Conservation (phyloP, 805 yeast genomes). For the Starmerella vaccinii region DNA sequence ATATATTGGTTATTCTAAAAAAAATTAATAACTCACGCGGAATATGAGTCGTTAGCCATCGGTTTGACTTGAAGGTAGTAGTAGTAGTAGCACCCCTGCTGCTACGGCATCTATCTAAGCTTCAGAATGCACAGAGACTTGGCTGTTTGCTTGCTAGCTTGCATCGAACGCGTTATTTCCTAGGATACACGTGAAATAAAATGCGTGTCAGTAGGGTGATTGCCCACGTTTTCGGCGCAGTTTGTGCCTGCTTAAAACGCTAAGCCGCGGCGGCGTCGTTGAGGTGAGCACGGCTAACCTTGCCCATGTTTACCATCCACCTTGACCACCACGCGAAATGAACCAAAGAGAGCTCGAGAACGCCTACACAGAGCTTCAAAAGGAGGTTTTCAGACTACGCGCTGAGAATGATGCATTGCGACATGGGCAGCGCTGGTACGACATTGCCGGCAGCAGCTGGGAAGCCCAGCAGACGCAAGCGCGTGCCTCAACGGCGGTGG, state of each 20-base stretch:
- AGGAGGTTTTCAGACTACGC: neutral
- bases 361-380: neutral
- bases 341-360: neutral
- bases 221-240: too few relatives aligned
- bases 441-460: slow-evolving; percentile 12
- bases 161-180: too few relatives aligned
- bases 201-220: too few relatives aligned
- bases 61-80: too few relatives aligned
- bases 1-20: slow-evolving; percentile 12
- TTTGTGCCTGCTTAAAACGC: neutral
- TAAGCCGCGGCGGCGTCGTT: neutral
- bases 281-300: neutral
- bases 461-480: too few relatives aligned
- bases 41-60: neutral
- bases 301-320: neutral
- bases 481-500: too few relatives aligned
- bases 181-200: too few relatives aligned
- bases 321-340: neutral
- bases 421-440: slow-evolving; percentile 8
- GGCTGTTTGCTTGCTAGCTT: too few relatives aligned
- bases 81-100: too few relatives aligned
- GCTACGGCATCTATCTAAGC: too few relatives aligned
- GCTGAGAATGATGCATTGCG: neutral
- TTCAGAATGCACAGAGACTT: too few relatives aligned
- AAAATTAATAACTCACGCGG: slow-evolving; percentile 6